A percentile compares a stretch with the other conserved stretches of the same genome.
Evolutionary conservation across 805 yeast genomes (phyloP).

Genomic region (Saccharomycopsis lassenensis): DNA sequence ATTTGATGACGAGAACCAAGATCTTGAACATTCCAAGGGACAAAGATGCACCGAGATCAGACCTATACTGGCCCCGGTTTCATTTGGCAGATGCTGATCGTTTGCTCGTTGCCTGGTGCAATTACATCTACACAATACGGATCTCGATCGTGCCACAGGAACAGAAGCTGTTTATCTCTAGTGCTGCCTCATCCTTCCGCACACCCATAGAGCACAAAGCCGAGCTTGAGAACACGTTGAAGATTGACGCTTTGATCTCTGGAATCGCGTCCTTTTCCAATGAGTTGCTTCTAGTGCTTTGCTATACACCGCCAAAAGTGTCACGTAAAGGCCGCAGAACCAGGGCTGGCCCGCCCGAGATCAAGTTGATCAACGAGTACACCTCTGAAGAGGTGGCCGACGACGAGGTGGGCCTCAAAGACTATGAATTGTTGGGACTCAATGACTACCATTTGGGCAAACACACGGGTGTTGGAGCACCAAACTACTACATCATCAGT

Average conservation of each 20-base stretch:
- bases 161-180: slow-evolving; percentile 36
- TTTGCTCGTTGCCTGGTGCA: slow-evolving; percentile 74
- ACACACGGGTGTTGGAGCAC: slow-evolving; percentile 30
- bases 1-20: slow-evolving; percentile 37
- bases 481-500: slow-evolving; percentile 57
- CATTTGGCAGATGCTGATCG: slow-evolving; percentile 54
- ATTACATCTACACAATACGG: slow-evolving; percentile 60
- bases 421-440: slow-evolving; percentile 48
- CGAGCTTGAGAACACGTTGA: slow-evolving; percentile 31
- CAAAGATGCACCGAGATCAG: slow-evolving; percentile 49
- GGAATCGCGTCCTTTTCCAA: slow-evolving; percentile 73
- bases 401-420: slow-evolving; percentile 63
- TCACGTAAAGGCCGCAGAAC: slow-evolving; percentile 15
- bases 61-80: slow-evolving; percentile 74
- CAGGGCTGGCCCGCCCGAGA: slow-evolving; percentile 51
- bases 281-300: slow-evolving; percentile 52
- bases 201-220: slow-evolving; percentile 33
- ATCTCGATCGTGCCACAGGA: slow-evolving; percentile 24
- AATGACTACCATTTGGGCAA: slow-evolving; percentile 71
- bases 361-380: slow-evolving; percentile 51
- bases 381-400: slow-evolving; percentile 67
- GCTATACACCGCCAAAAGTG: slow-evolving; percentile 28
- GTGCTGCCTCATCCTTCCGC: slow-evolving; percentile 44
- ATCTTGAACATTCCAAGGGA: slow-evolving; percentile 50
- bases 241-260: slow-evolving; percentile 44